Conservation (phyloP, 768 basidiomycete genomes). For the Bullera alba region DNA sequence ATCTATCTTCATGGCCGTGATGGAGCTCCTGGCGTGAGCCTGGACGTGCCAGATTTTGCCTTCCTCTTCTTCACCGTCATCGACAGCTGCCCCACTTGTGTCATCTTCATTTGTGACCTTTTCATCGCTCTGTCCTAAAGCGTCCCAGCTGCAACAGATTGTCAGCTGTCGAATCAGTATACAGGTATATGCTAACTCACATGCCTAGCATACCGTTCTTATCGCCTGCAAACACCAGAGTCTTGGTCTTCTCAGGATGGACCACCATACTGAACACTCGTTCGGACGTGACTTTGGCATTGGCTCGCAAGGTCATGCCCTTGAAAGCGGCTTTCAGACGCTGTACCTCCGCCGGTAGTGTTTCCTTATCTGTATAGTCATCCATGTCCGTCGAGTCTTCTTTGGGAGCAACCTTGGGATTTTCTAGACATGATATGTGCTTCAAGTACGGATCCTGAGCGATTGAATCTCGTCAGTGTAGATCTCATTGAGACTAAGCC, state of each 20-base stretch:
- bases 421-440: not conserved
- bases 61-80: slow-evolving; percentile 24
- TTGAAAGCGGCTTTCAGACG: slow-evolving; percentile 34
- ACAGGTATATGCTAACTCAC: slow-evolving; percentile 29
- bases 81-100: slow-evolving; percentile 15
- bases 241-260: slow-evolving; percentile 45
- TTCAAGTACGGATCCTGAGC: not conserved
- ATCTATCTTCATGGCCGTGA: slow-evolving; percentile 46
- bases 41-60: slow-evolving; percentile 45
- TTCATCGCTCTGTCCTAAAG: slow-evolving; percentile 25
- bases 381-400: not conserved
- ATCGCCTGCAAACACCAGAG: slow-evolving; percentile 46
- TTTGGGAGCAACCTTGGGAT: not conserved
- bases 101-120: slow-evolving; percentile 19
- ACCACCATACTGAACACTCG: slow-evolving; percentile 47
- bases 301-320: slow-evolving; percentile 28
- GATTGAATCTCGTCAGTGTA: not conserved
- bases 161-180: slow-evolving; percentile 1
- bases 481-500: not conserved
- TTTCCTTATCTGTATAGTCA: slow-evolving; percentile 3
- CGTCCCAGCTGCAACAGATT: slow-evolving; percentile 40
- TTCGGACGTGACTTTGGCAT: slow-evolving; percentile 45
- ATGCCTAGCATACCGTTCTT: slow-evolving; percentile 45
- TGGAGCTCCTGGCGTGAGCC: slow-evolving; percentile 37
- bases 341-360: slow-evolving; percentile 12